Evolutionary conservation across 140 eudicot species (phyloP).

Genomic region (Stevia rebaudiana): DNA sequence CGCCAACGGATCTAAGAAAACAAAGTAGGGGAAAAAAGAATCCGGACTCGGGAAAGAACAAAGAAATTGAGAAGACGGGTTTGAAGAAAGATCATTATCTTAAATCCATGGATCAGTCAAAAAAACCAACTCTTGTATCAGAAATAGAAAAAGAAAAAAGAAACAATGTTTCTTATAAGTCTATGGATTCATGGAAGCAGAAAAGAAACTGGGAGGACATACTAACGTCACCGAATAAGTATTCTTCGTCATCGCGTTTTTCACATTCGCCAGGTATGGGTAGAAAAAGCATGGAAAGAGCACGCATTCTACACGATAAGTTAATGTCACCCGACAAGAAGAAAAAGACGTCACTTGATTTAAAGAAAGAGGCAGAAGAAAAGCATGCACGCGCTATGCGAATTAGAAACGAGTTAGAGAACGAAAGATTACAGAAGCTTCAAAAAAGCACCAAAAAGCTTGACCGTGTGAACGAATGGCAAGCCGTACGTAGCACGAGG

Average conservation of each 20-base stretch:
- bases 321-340: slow-evolving; percentile 94
- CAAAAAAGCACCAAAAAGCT: slow-evolving; percentile 81
- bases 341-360: slow-evolving; percentile 71
- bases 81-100: slow-evolving; percentile 36
- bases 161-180: slow-evolving; percentile 44
- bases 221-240: slow-evolving; percentile 63
- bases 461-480: slow-evolving; percentile 93
- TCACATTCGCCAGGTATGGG: slow-evolving; percentile 85
- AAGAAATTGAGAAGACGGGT: slow-evolving; percentile 45
- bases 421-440: slow-evolving; percentile 80
- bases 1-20: slow-evolving; percentile 39
- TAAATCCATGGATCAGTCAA: slow-evolving; percentile 44
- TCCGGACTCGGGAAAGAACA: slow-evolving; percentile 49
- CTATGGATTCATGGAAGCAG: slow-evolving; percentile 97
- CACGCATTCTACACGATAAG: slow-evolving; percentile 78
- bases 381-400: slow-evolving; percentile 91
- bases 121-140: slow-evolving; percentile 28
- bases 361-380: slow-evolving; percentile 91
- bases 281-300: slow-evolving; percentile 79
- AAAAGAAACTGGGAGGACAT: slow-evolving; percentile 92
- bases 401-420: slow-evolving; percentile 79
- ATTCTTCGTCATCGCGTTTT: slow-evolving; percentile 70
- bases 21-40: slow-evolving; percentile 50
- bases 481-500: slow-evolving; percentile 80
- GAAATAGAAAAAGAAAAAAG: slow-evolving; percentile 70